Evolutionary conservation across 768 basidiomycete genomes (phyloP), one percentile per base, ranked within the genome.

Genomic region (Mycena alexandri): DNA sequence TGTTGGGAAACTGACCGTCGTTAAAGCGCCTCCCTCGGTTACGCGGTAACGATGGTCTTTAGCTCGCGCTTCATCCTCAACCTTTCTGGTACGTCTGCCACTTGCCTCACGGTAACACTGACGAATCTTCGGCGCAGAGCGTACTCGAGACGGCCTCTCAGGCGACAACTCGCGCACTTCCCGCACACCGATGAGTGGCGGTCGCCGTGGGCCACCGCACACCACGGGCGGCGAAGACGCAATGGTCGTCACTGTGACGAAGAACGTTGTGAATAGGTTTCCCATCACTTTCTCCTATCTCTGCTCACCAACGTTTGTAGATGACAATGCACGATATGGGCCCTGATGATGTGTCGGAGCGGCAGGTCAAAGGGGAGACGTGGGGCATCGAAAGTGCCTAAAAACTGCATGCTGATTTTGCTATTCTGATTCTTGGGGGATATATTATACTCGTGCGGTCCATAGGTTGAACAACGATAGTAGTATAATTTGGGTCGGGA

Each of bases 61-160:
- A 69, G 68, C 36, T 34, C 63, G 7, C 55, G 68, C 10, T 69
- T 69, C 59, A 57, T 69, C 53, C 58, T 69, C 33, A 69, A 69
- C 48, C 63, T 69, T 7, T 69, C 68, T 14, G 68, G 68, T 69
- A 5, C 34, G 57, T 55, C 22, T 9, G 24, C 21, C 6, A 29
- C 6, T 29, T 12, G 7, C 7, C 11, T 42, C 14, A 2, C 36
- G 5, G 24, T n/a, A 6, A 10, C 24, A 25, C 48, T 24, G 14
- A 19, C 54, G 6, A 41, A 25, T 1, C 11, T 14, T 22, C 25
- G 46, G 8, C 51, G 16, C n/a, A 67, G 65, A 67, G 44, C 65
- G 46, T 14, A 21, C 29, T 0, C 61, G 61, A 17, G 67, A 63
- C 36, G 67, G 61, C 42, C 22, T 57, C 22, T 68, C 67, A 2